Percentiles rank a stretch among this genome's conserved stretches.
Evolutionary conservation across 2,329 filamentous ascomycete species (phyloP).

Genomic region (Metarhizium album): DNA sequence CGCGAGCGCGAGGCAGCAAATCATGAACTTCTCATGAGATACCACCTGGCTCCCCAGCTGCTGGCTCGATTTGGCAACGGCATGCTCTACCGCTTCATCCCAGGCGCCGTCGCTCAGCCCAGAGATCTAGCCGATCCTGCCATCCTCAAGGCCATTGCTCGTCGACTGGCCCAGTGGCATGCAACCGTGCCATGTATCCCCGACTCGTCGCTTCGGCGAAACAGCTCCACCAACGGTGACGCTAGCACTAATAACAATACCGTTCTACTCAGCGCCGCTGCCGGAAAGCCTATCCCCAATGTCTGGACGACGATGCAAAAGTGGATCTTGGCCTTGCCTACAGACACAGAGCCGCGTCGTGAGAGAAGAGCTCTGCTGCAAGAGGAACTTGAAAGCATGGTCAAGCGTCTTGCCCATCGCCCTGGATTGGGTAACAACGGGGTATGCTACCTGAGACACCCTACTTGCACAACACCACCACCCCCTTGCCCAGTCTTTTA

Average conservation of each 20-base stretch:
- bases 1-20: slow-evolving; percentile 71
- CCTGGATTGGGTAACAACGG: slow-evolving; percentile 66
- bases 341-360: slow-evolving; percentile 56
- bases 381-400: slow-evolving; percentile 60
- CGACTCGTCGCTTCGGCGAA: slow-evolving; percentile 15
- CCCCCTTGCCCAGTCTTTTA: neutral
- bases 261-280: slow-evolving; percentile 41
- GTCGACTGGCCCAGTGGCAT: slow-evolving; percentile 86
- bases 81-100: slow-evolving; percentile 86
- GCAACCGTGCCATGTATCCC: slow-evolving; percentile 53
- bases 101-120: slow-evolving; percentile 68
- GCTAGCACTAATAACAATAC: slow-evolving; percentile 23
- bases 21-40: slow-evolving; percentile 77
- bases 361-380: slow-evolving; percentile 59
- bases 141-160: slow-evolving; percentile 75
- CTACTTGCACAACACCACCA: neutral
- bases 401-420: slow-evolving; percentile 62
- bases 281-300: slow-evolving; percentile 67
- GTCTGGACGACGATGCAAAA: slow-evolving; percentile 93
- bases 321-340: slow-evolving; percentile 83
- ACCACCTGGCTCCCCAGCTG: slow-evolving; percentile 74
- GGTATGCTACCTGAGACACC: slow-evolving; percentile 35
- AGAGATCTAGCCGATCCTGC: slow-evolving; percentile 65
- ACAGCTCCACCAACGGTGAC: slow-evolving; percentile 27
- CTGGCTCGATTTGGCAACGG: slow-evolving; percentile 92